Evolutionary conservation across 768 basidiomycete genomes (phyloP).

Genomic region (Xerocomus brunneocitrinus): DNA sequence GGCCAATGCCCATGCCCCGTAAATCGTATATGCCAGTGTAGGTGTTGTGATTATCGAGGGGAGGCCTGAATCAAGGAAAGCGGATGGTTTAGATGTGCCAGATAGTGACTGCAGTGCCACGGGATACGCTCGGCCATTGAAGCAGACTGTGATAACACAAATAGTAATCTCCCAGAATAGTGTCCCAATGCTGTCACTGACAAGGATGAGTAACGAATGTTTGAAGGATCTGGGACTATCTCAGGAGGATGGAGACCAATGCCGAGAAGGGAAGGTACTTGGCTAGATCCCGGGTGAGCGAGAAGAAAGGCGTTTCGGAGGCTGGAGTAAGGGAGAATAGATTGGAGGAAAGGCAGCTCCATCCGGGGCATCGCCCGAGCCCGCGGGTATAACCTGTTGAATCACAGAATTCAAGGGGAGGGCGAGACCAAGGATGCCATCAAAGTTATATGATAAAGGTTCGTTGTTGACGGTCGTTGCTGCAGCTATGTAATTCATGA

Average conservation of each 20-base stretch:
- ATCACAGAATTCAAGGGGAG: conserved; percentile 72
- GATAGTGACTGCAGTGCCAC: conserved; percentile 42
- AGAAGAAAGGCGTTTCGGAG: conserved; percentile 58
- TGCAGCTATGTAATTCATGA: conserved; percentile 42
- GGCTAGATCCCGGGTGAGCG: conserved; percentile 56
- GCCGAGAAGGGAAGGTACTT: conserved; percentile 49
- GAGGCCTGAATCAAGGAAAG: conserved; percentile 70
- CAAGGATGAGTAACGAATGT: conserved; percentile 47
- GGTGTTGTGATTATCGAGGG: conserved; percentile 62
- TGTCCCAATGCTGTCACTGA: conserved; percentile 37
- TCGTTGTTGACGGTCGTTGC: conserved; percentile 52
- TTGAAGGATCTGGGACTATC: conserved; percentile 49
- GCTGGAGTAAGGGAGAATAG: conserved; percentile 63
- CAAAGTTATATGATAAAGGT: conserved; percentile 51
- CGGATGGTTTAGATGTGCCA: conserved; percentile 48
- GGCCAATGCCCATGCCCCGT: conserved; percentile 62
- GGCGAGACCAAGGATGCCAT: conserved; percentile 71
- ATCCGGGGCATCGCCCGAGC: conserved; percentile 47
- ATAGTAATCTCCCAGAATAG: conserved; percentile 64
- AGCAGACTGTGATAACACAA: conserved; percentile 56
- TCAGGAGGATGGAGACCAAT: conserved; percentile 43
- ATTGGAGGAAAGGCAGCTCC: conserved; percentile 67
- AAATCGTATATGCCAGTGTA: conserved; percentile 66
- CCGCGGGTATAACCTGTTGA: conserved; percentile 44
- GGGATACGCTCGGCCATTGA: conserved; percentile 37